Evolutionary conservation across 345 rosid genomes (phyloP).

Genomic region (Salix exigua): DNA sequence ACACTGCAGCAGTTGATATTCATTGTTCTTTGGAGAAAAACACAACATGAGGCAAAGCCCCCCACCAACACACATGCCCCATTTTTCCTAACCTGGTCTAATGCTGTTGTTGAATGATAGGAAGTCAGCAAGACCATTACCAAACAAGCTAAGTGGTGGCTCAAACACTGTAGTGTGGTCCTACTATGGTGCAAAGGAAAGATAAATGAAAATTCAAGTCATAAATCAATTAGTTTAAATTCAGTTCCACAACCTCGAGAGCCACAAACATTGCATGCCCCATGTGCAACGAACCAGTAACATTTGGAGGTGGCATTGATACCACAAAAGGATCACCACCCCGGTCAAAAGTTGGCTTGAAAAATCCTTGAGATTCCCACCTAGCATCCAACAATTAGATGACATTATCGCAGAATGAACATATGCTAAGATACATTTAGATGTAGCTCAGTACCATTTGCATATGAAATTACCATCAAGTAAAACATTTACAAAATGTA

Average conservation of each 20-base stretch:
- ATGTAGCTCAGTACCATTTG: neutral
- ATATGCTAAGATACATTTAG: neutral
- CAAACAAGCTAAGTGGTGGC: neutral
- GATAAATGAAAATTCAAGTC: conserved; percentile 13
- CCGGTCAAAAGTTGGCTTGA: conserved; percentile 64
- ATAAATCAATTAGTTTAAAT: conserved; percentile 21
- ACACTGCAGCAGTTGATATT: neutral
- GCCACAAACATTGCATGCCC: conserved; percentile 99
- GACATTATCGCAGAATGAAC: neutral
- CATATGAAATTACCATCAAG: neutral
- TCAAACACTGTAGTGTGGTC: neutral
- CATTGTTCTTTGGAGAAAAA: neutral
- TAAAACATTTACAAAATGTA: neutral
- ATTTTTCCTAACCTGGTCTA: too few species aligned
- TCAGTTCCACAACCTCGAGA: conserved; percentile 61
- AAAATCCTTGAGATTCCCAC: conserved; percentile 98
- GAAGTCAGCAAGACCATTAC: too few species aligned
- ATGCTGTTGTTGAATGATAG: too few species aligned
- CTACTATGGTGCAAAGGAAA: neutral
- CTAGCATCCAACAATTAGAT: conserved; percentile 34
- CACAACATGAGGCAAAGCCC: neutral
- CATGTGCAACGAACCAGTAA: conserved; percentile 96
- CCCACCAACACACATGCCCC: neutral
- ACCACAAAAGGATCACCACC: conserved; percentile 80
- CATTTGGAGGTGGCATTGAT: conserved; percentile 98